Evolutionary conservation across 768 basidiomycete genomes (phyloP), one percentile per base, ranked within the genome.

Genomic region (Hortiboletus campestris): DNA sequence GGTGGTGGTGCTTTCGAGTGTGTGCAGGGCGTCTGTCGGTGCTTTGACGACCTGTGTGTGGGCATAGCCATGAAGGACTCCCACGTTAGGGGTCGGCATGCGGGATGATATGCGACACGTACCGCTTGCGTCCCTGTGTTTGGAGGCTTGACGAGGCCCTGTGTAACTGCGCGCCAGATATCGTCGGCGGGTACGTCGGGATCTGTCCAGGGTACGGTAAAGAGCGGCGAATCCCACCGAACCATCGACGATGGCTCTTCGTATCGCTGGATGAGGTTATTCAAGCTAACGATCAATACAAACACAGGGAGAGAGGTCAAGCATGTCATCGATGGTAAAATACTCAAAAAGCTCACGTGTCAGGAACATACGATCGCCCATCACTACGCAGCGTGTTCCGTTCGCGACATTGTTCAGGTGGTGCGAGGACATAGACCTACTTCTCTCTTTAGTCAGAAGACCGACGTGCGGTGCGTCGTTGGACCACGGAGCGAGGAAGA

Each of bases 241-340:
- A 91, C 95, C 89, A 95, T 95, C 5, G 94, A 95, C 0, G 92
- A 94, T 0, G 97, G 97, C 64, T 98, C 97, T 74, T 99, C 97
- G 63, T 86, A 98, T 48, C 96, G 80, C 65, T 87, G 77, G 35
- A 98, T 72, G 4, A 99, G 82, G 68, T 57, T 62, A 17, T 64
- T 52, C 52, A 54, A 36, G 9, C 56, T 59, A n/a, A 16, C 10
- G 29, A 28, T 6, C 5, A 2, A 31, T 5, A 2, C n/a, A 0
- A 28, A n/a, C 25, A 3, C 25, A 25, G 25, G 25, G 25, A 6
- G 25, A 4, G 1, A 6, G 10, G 19, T 54, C 46, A 51, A 28
- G 39, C 16, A 14, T 8, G 22, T 7, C 12, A 16, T 32, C 39
- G 19, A 51, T 17, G 11, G 2, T 3, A 1, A 28, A 16, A 14